A percentile compares a stretch with the other conserved stretches of the same genome.
phyloP scores from a whole-genome alignment of 2,329 filamentous ascomycete genomes.

The Fusarium subtropicale region DNA sequence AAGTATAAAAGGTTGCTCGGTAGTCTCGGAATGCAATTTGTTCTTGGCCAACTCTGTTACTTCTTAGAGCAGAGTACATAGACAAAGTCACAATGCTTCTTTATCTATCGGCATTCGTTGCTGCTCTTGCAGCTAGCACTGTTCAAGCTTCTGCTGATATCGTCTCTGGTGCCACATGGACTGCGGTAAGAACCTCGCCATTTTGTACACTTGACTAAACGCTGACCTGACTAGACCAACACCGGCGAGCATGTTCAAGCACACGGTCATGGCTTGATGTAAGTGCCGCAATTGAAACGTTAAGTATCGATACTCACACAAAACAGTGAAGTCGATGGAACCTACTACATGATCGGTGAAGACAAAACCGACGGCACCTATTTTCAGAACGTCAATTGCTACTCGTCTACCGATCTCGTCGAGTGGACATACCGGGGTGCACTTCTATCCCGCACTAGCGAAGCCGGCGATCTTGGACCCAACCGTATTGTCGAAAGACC shows the following conservation, averaged over 20 bases:
- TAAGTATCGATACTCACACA: neutral
- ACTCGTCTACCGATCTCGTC: conserved; percentile 70
- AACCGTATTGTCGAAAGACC: conserved; percentile 73
- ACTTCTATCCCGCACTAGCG: conserved; percentile 62
- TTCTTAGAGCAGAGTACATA: neutral
- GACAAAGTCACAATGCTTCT: neutral
- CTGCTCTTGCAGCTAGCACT: conserved; percentile 12
- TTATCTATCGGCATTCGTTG: conserved; percentile 8
- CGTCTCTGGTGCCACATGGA: conserved; percentile 61
- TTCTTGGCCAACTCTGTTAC: neutral
- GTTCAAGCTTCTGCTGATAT: conserved; percentile 49
- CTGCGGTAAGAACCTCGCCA: conserved; percentile 47
- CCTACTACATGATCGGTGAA: conserved; percentile 77
- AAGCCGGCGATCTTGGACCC: conserved; percentile 67
- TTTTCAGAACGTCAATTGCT: conserved; percentile 76
- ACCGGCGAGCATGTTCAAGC: conserved; percentile 71
- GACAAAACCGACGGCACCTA: conserved; percentile 72
- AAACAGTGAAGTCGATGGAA: conserved; percentile 56
- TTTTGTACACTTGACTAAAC: fast-evolving
- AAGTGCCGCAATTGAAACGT: conserved; percentile 31
- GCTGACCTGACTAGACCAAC: conserved; percentile 50
- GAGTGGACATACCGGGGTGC: conserved; percentile 72
- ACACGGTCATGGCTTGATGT: conserved; percentile 73
- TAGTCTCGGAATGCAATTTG: neutral
- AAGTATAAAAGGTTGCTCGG: neutral